Conservation (phyloP, 1,284 basidiomycete genomes). For the Gomphus bonarii region DNA sequence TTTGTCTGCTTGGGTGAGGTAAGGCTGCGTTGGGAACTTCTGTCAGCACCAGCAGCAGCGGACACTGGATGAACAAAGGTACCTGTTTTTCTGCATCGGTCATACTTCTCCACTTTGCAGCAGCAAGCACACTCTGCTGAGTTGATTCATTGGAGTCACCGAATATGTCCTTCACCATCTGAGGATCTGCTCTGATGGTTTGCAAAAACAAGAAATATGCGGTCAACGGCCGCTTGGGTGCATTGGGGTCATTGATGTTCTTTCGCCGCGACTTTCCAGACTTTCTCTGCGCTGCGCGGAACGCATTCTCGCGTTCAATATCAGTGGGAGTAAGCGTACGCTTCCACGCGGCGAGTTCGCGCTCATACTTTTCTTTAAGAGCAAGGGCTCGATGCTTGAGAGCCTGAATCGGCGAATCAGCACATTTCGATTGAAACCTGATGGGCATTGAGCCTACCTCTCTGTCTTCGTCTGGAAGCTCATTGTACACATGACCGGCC, state of each 20-base stretch:
- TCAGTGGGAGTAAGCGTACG: slow-evolving; percentile 87
- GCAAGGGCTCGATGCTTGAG: slow-evolving; percentile 76
- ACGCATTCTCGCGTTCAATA: slow-evolving; percentile 89
- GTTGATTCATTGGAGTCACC: slow-evolving; percentile 92
- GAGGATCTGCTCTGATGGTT: slow-evolving; percentile 64
- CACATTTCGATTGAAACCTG: slow-evolving; percentile 15
- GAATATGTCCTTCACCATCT: slow-evolving; percentile 71
- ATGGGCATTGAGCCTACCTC: slow-evolving; percentile 40
- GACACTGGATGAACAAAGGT: slow-evolving; percentile 17
- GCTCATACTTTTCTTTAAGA: slow-evolving; percentile 77
- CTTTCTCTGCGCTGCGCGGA: slow-evolving; percentile 85
- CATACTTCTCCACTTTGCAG: slow-evolving; percentile 86
- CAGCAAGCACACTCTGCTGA: slow-evolving; percentile 89
- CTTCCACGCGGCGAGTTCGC: slow-evolving; percentile 80
- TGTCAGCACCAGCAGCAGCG: slow-evolving; percentile 4
- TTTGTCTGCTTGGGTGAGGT: slow-evolving; percentile 82
- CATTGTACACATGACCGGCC: slow-evolving; percentile 84
- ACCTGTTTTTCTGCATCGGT: slow-evolving; percentile 88
- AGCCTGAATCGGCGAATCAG: slow-evolving; percentile 37
- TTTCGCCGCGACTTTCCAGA: slow-evolving; percentile 89
- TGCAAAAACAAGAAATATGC: slow-evolving; percentile 96
- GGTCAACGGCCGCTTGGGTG: slow-evolving; percentile 90
- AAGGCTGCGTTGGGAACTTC: slow-evolving; percentile 46
- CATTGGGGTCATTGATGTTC: slow-evolving; percentile 95
- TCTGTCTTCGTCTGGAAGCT: slow-evolving; percentile 70